Conservation (phyloP, 1,284 basidiomycete genomes). For the Tilletiaria anomala region DNA sequence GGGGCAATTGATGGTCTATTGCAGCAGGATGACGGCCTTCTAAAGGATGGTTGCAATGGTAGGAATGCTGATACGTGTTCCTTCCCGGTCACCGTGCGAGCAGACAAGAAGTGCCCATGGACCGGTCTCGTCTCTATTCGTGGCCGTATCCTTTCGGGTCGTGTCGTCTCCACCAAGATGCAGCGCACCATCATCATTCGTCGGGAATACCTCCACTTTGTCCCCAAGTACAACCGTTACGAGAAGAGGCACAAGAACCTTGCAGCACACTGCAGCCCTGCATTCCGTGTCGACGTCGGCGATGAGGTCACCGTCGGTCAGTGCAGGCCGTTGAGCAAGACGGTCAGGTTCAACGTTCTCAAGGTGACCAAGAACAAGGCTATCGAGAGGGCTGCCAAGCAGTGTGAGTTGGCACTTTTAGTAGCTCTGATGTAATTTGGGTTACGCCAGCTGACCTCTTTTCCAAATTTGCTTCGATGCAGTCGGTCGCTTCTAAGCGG, state of each 20-base stretch:
- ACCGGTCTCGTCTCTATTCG: constrained; percentile 66
- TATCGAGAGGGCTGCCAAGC: constrained; percentile 49
- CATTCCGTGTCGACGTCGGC: constrained; percentile 71
- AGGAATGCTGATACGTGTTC: no score
- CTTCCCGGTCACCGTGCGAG: no score
- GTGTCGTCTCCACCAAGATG: constrained; percentile 98
- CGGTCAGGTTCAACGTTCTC: constrained; percentile 94
- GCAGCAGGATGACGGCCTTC: no score
- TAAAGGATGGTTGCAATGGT: no score
- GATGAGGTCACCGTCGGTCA: constrained; percentile 78
- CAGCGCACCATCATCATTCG: constrained; percentile 96
- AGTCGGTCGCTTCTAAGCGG: no score
- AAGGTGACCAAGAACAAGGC: constrained; percentile 52
- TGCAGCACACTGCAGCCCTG: constrained; percentile 89
- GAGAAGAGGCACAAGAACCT: constrained; percentile 76
- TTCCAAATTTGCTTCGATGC: no score
- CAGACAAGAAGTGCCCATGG: constrained; percentile 99
- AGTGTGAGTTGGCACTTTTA: no score
- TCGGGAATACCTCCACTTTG: constrained; percentile 87
- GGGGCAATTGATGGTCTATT: no score
- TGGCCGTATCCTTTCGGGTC: constrained; percentile 94
- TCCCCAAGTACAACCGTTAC: constrained; percentile 78
- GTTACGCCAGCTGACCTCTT: no score
- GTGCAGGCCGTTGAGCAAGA: constrained; percentile 74
- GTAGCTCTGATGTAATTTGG: neutral